phyloP scores from a whole-genome alignment of 148 eudicot species.

The Polygonum aviculare region DNA sequence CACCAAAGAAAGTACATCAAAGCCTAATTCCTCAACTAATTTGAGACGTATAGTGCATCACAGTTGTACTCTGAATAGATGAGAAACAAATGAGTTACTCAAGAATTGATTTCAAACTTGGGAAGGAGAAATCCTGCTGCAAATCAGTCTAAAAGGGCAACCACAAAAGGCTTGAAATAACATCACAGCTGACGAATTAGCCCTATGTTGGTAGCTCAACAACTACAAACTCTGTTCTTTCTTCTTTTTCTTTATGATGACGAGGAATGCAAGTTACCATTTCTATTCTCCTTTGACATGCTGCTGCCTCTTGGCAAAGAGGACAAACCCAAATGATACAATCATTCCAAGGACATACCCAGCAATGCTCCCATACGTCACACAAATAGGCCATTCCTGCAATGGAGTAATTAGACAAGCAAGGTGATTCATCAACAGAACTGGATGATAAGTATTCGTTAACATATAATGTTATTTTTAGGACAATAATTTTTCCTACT shows the following conservation, averaged over 20 bases:
- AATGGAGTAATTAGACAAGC: background rate
- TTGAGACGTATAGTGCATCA: background rate
- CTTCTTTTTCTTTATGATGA: no score
- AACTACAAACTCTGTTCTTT: background rate
- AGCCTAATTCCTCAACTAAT: background rate
- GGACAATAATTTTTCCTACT: background rate
- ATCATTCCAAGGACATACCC: conserved; percentile 62
- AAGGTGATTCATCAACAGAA: background rate
- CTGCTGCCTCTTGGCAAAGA: conserved; percentile 20
- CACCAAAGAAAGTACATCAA: no score
- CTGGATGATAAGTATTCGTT: background rate
- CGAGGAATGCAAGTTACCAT: background rate
- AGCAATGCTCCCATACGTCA: conserved; percentile 71
- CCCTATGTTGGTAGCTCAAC: background rate
- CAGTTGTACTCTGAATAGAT: background rate
- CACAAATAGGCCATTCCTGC: conserved; percentile 98
- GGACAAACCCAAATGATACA: conserved; percentile 37
- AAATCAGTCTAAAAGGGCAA: background rate
- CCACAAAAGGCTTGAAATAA: background rate
- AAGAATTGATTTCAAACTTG: background rate
- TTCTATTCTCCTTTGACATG: conserved; percentile 50
- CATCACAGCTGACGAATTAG: background rate
- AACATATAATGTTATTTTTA: background rate
- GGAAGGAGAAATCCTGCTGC: background rate
- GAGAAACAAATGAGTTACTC: background rate